Percentiles rank a stretch among this genome's conserved stretches.
Evolutionary conservation across 164 flowering plant species (phyloP).

Genomic region (Aristolochia californica): DNA sequence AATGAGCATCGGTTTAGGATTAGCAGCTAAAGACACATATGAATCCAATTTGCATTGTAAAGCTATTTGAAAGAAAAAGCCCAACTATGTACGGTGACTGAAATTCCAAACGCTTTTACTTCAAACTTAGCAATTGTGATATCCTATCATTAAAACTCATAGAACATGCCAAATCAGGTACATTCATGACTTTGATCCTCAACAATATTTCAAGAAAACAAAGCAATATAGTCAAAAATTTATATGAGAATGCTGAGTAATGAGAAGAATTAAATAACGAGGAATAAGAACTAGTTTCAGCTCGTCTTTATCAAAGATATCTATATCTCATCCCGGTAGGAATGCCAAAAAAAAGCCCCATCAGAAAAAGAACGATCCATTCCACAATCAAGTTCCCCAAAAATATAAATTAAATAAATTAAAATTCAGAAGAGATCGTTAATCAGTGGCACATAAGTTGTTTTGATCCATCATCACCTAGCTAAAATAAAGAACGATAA

Average conservation of each 20-base stretch:
- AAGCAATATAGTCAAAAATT: background rate
- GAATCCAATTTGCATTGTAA: no score
- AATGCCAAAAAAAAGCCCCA: background rate
- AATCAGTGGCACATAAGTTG: background rate
- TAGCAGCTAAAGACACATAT: no score
- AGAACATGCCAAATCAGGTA: no score
- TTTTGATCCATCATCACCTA: background rate
- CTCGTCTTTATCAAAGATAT: background rate
- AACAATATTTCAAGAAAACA: no score
- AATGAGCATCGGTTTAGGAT: no score
- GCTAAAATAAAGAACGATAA: no score
- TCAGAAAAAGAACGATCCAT: no score
- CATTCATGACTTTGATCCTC: no score
- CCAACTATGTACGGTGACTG: background rate
- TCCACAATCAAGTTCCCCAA: background rate
- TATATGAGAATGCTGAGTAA: background rate
- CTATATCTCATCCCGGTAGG: background rate
- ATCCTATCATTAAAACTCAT: no score
- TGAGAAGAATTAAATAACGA: background rate
- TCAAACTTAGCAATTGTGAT: no score
- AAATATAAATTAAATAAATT: no score
- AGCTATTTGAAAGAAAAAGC: background rate
- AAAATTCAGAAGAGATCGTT: no score
- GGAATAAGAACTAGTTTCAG: background rate
- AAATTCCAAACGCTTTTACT: background rate